Evolutionary conservation across 2,329 filamentous ascomycete genomes (phyloP).

Genomic region (Pseudophaeomoniella oleicola): DNA sequence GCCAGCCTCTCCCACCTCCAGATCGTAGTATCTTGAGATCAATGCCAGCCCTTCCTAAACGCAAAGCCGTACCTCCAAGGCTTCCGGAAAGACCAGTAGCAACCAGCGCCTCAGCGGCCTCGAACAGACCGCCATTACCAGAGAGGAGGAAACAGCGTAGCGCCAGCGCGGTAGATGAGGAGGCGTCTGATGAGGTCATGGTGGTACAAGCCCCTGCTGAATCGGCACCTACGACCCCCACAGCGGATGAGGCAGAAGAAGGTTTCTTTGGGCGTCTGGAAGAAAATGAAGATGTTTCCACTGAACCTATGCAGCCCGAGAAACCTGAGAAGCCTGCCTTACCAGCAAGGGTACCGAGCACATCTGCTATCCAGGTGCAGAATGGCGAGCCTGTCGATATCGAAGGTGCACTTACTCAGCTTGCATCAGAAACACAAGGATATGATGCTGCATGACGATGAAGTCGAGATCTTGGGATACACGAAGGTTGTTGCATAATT

Average conservation of each 20-base stretch:
- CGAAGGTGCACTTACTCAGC: background rate
- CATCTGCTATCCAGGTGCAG: background rate
- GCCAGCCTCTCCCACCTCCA: constrained; percentile 60
- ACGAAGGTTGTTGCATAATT: no score
- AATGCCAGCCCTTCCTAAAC: constrained; percentile 44
- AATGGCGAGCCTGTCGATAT: background rate
- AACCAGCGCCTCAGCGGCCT: constrained; percentile 16
- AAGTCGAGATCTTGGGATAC: no score
- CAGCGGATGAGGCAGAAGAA: constrained; percentile 20
- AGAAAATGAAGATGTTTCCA: background rate
- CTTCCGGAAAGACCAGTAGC: constrained; percentile 10
- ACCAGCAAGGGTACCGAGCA: background rate
- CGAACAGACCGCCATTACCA: constrained; percentile 35
- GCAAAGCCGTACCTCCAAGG: constrained; percentile 45
- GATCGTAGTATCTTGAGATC: constrained; percentile 43
- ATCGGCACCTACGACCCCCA: constrained; percentile 42
- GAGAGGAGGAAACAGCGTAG: constrained; percentile 27
- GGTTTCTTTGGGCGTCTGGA: constrained; percentile 13
- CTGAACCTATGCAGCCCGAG: background rate
- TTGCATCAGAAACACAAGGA: background rate
- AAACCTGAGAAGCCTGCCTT: background rate
- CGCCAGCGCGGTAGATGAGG: constrained; percentile 15
- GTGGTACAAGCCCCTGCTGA: constrained; percentile 52
- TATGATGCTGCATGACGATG: background rate
- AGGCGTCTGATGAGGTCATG: constrained; percentile 37